Base-by-base conservation (phyloP, 176 grass and related monocot genomes). In the Bonia amplexicaulis region DNA sequence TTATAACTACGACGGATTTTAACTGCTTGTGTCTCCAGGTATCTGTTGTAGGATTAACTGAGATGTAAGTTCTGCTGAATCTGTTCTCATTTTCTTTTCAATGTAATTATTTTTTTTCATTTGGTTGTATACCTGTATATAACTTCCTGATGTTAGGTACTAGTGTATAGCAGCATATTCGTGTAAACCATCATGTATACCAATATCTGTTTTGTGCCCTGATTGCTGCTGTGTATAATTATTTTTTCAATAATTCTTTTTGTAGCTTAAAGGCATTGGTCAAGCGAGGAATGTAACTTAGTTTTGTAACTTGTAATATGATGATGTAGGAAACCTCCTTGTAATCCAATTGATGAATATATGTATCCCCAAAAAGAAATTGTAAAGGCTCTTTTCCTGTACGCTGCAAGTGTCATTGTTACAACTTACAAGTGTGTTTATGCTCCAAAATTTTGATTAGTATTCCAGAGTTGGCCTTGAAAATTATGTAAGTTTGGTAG, bases 11-110 rank as follows among this genome's bases (percentile, higher is more conserved):
- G 3, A 72, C 81, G 83, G 80, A 66, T 81, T 84, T 71, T 82
- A 68, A 58, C 83, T 88, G 68, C 87, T 62, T 86, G 76, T 86
- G 55, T 81, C 85, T 82, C 51, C 85, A 68, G 40, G 62, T 39
- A 76, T 82, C 75, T 86, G 62, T 87, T 82, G 79, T 87, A 87
- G 62, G 70, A 73, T 66, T 89, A 84, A 75, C 52, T 89, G 80
- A 89, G 83, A 87, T 92, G 90, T 92, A 92, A 92, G 90, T 92
- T 66, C 78, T 60, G 73, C 59, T 83, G 41, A 19, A 80, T 61
- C 78, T 74, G 80, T 87, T 74, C 82, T 75, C 73, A 23, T 67
- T 55, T 63, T 67, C 65, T 49, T 74, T 55, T 67, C 33, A 20
- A 68, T 89, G 66, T 74, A 89, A 75, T 31, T 73, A 45, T 75